Base-by-base conservation (phyloP, 495 filamentous ascomycete genomes). In the Penicillium malachiteum region DNA sequence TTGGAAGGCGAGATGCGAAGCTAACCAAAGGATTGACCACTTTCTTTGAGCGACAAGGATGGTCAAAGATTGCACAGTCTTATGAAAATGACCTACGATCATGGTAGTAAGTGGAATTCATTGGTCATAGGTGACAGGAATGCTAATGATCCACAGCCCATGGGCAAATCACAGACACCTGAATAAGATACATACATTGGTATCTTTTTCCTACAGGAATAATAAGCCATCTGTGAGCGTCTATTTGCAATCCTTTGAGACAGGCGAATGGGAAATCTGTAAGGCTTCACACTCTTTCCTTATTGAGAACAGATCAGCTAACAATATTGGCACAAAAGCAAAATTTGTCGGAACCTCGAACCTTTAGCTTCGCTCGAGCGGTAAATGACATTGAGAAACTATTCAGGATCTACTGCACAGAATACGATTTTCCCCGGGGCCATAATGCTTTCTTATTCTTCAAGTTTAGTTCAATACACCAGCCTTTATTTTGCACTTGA, bases 1-100 rank as follows among this genome's bases (percentile, higher is more conserved):
- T 55, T 32, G 59, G 56, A 0, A 46, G 51, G 45, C 54, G 43
- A 12, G 63, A 63, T 17, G 39, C 34, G 31, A 31, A 32, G n/a
- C 31, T 63, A 0, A 32, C 52, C 2, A 43, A 63, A 11, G 60
- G 41, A 7, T 38, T 63, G 11, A 44, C 37, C 9, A 50, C 37
- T 0, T 63, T 63, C 35, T 63, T 56, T 39, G 37, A 51, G 32
- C 41, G 52, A 0, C 33, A 30, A 35, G 46, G 46, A 10, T 49
- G 46, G 46, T 14, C 3, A 16, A 35, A 35, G 39, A 21, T 40
- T 34, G 34, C 50, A n/a, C 7, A 49, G 40, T 14, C 26, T 46
- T 30, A 49, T 52, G 21, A 40, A 13, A 40, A 16, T 16, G 31
- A 42, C 18, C 8, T 52, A 10, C 21, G 16, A 14, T 52, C 50